phyloP scores from a whole-genome alignment of 805 yeast species.

The Teunomyces panamensis region DNA sequence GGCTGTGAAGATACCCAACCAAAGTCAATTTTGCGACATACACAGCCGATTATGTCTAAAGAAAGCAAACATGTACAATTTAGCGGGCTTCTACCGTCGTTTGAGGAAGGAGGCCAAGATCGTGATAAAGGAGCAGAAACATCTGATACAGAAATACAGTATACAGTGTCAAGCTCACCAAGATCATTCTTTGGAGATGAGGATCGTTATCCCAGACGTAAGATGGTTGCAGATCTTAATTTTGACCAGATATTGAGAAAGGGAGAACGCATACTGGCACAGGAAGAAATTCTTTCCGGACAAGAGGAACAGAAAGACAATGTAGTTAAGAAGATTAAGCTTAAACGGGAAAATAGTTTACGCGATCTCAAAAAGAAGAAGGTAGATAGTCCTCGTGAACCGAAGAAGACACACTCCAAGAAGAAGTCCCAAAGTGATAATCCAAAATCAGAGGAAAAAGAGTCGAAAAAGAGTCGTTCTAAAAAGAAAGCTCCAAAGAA shows the following conservation, averaged over 20 bases:
- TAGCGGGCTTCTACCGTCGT: conserved; percentile 13
- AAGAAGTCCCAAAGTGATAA: no score
- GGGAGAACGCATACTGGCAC: conserved; percentile 8
- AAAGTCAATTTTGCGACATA: conserved; percentile 6
- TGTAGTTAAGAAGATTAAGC: neutral
- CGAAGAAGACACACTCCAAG: neutral
- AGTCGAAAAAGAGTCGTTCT: neutral
- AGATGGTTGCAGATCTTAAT: conserved; percentile 27
- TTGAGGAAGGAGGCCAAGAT: conserved; percentile 12
- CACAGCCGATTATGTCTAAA: neutral
- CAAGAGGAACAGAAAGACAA: neutral
- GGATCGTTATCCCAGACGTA: conserved; percentile 20
- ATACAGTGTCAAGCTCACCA: conserved; percentile 25
- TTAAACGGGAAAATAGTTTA: neutral
- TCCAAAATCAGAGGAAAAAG: conserved; percentile 3
- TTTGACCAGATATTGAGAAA: conserved; percentile 27
- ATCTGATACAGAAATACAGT: conserved; percentile 12
- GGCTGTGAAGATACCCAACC: conserved; percentile 15
- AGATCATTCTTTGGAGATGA: conserved; percentile 23
- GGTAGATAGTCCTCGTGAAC: no score
- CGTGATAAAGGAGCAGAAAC: neutral
- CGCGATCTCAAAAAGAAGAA: neutral
- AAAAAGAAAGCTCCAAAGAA: conserved; percentile 1
- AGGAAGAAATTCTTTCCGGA: neutral
- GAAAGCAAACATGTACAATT: conserved; percentile 9